A percentile compares a stretch with the other conserved stretches of the same genome.
These are phyloP conservation scores for Ceratocystis cacaofunesta DNA, from an alignment of 2,329 filamentous ascomycete species.

Conservation along the genomic window DNA sequence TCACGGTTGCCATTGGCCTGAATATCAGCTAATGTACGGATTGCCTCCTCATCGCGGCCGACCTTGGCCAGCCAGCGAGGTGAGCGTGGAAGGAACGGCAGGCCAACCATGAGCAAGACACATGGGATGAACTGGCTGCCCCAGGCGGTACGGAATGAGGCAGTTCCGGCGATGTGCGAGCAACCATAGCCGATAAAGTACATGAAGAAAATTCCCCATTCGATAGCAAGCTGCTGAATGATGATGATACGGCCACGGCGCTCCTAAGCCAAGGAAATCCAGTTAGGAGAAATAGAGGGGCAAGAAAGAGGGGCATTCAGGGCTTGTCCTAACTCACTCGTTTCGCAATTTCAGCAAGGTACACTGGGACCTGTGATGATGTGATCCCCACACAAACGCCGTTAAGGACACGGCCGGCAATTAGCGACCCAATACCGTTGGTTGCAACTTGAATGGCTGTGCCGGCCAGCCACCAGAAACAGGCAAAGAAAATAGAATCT, in stretches of 20 bases:
- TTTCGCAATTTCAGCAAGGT: conserved; percentile 44
- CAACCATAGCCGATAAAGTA: conserved; percentile 54
- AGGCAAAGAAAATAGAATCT: conserved; percentile 20
- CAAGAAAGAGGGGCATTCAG: not conserved
- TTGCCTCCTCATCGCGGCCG: conserved; percentile 42
- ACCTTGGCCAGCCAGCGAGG: conserved; percentile 49
- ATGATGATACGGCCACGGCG: conserved; percentile 48
- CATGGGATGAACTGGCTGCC: conserved; percentile 48
- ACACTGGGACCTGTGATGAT: conserved; percentile 52
- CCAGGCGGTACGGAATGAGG: conserved; percentile 50
- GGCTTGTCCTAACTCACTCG: conserved; percentile 4
- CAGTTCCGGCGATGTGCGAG: conserved; percentile 41
- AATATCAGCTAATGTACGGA: conserved; percentile 39
- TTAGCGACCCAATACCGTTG: conserved; percentile 24
- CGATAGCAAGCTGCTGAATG: conserved; percentile 61
- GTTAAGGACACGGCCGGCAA: conserved; percentile 44
- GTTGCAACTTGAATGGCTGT: conserved; percentile 19
- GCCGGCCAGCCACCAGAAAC: conserved; percentile 19
- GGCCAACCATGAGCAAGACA: conserved; percentile 40
- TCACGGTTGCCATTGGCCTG: conserved; percentile 40
- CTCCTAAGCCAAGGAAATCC: conserved; percentile 29
- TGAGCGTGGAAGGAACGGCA: conserved; percentile 47
- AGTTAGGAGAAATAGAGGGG: not conserved
- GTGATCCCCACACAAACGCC: conserved; percentile 46
- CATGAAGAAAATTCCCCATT: conserved; percentile 52